phyloP scores from a whole-genome alignment of 768 basidiomycete genomes.

The Cystobasidiopsis lactophilus region DNA sequence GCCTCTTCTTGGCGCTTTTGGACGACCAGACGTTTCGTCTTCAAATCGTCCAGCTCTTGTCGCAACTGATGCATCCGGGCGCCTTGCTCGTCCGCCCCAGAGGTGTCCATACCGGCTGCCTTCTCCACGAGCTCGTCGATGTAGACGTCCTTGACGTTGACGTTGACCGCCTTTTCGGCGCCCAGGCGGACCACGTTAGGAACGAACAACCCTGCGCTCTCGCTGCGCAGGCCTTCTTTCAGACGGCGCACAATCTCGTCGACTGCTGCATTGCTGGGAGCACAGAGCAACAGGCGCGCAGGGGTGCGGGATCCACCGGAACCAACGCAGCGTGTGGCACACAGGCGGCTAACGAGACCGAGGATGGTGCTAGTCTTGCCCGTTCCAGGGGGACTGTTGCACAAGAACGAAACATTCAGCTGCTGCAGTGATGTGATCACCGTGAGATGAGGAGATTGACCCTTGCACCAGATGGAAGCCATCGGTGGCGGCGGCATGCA shows the following conservation, averaged over 20 bases:
- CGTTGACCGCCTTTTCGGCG: conserved; percentile 46
- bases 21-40: conserved; percentile 38
- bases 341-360: conserved; percentile 64
- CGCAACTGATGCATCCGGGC: conserved; percentile 37
- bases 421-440: not conserved
- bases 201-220: conserved; percentile 33
- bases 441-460: too few relatives aligned
- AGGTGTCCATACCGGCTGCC: conserved; percentile 30
- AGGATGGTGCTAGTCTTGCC: conserved; percentile 98
- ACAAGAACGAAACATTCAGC: not conserved
- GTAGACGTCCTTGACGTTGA: conserved; percentile 60
- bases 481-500: conserved; percentile 37
- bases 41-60: conserved; percentile 47
- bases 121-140: conserved; percentile 68
- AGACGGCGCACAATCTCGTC: conserved; percentile 82
- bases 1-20: conserved; percentile 36
- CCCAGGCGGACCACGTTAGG: conserved; percentile 84
- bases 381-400: conserved; percentile 70
- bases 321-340: conserved; percentile 36
- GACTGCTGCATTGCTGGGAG: conserved; percentile 94
- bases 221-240: conserved; percentile 47
- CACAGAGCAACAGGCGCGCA: conserved; percentile 61
- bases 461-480: conserved; percentile 92
- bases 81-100: conserved; percentile 33
- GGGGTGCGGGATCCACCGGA: conserved; percentile 21